Conservation (phyloP, 352 stramenopile genomes). For the Pilasporangium apinafurcum region DNA sequence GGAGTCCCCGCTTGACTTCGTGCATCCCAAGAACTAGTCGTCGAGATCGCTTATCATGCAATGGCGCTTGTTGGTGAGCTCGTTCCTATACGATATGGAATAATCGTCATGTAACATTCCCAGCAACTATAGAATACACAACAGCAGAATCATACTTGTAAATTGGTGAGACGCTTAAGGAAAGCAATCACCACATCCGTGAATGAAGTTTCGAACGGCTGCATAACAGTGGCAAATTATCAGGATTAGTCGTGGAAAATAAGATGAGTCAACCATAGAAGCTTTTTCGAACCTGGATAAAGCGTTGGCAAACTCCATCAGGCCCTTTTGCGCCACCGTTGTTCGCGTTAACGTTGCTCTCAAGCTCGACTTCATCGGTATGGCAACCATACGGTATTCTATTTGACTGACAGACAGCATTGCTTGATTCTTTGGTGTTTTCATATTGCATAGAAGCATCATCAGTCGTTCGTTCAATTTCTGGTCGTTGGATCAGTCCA, state of each 20-base stretch:
- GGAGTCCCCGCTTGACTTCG: constrained; percentile 5
- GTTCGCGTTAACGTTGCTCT: neutral
- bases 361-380: neutral
- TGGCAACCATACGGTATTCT: constrained; percentile 1
- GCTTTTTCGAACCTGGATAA: neutral
- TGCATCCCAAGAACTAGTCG: constrained; percentile 9
- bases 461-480: constrained; percentile 1
- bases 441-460: neutral
- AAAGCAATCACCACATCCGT: neutral
- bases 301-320: too few species aligned
- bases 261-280: neutral
- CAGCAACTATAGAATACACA: neutral
- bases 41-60: constrained; percentile 7
- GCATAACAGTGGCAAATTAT: neutral
- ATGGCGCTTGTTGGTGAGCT: constrained; percentile 4
- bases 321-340: neutral
- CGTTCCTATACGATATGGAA: constrained; percentile 4
- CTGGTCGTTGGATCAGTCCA: neutral
- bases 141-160: constrained; percentile 1
- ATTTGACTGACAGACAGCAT: neutral
- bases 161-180: constrained; percentile 6
- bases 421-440: neutral
- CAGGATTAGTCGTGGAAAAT: neutral
- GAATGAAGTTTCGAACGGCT: neutral
- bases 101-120: neutral